Evolutionary conservation across 176 grass and related monocot species (phyloP), one percentile per base, ranked within the genome.

Genomic region (Carex scoparia): DNA sequence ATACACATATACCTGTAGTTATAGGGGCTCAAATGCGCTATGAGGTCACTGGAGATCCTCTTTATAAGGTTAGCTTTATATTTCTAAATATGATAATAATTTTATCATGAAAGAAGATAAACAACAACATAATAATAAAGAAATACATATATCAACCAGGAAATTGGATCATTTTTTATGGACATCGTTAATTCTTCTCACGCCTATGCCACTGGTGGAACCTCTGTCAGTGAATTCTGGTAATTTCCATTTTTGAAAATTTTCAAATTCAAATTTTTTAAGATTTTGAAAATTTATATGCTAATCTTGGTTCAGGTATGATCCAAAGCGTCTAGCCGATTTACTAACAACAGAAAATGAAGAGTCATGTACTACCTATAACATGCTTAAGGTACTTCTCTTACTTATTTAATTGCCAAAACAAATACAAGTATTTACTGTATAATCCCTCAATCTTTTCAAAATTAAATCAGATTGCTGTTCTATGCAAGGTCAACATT

Each of bases 301-400:
- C 19, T 53, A 69, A 42, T 69, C 8, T 4, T 85, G 61, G 13
- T 73, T 10, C 78, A 99, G 96, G 96, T 89, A 9, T 3, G 23
- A 99, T 65, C 91, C 96, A 27, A 99, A 95, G 61, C 93, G 90
- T 65, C 82, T 99, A 73, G 91, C 90, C 1, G 84, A 89, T 10
- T 69, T 79, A 38, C 86, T 99, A 16, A 89, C 79, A 77, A 95
- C 91, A 32, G 93, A 99, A 84, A 95, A 71, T 8, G 93, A 99
- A 81, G 96, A 99, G 61, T 99, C 93, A 0, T 99, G 96, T 51
- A 95, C 96, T 5, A 95, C 96, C 2, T 94, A 95, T 91, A 99
- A 99, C 61, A 99, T 95, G 93, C 93, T 99, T 18, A 99, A 99
- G 93, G 96, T 99, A 86, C 18, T 62, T 67, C 28, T 76, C 16